Base-by-base conservation (phyloP, 1,284 basidiomycete species). In the Malassezia equina region DNA sequence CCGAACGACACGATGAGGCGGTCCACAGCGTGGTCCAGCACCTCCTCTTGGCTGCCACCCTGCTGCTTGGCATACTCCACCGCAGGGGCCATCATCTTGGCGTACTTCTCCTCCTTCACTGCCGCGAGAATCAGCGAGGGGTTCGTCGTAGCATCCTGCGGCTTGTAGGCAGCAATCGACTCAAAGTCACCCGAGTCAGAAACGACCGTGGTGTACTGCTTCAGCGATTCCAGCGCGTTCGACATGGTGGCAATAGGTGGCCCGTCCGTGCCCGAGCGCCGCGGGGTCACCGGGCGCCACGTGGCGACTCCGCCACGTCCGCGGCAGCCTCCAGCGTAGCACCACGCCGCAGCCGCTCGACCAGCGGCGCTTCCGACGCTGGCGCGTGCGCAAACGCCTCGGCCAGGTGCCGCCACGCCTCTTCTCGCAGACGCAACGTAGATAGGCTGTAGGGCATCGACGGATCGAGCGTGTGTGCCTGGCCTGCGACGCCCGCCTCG, bases 1-100 rank as follows among this genome's bases (percentile, higher is more conserved):
- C 93, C 93, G 78, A 99, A 99, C 76, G 89, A 90, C 71, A 96
- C 89, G 66, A 90, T 87, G 65, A 98, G 82, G 66, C 88, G 84
- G 79, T 98, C 93, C 59, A 85, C 79, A 57, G 91, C 90, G 63
- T 82, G 85, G 82, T 63, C 64, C 54, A 71, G 57, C 60, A 62
- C 62, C 61, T 65, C 60, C 28, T 62, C 40, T 59, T 62, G 66
- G 71, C 65, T 69, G 52, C 54, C 60, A 55, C 68, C 85, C 78
- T 91, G 86, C 66, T 79, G 66, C 79, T 93, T 93, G 68, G 81
- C 93, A 78, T 83, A 84, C 63, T 82, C 76, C 71, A 95, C 80
- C 60, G 93, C 91, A 43, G 78, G 79, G 71, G 93, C 83, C 72
- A 98, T 87, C 68, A 96, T 78, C 56, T 81, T 83, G 60, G 83